Percentiles rank a stretch among this genome's conserved stretches.
Conservation (phyloP, 768 basidiomycete genomes). For the Hemileccinum impolitum region DNA sequence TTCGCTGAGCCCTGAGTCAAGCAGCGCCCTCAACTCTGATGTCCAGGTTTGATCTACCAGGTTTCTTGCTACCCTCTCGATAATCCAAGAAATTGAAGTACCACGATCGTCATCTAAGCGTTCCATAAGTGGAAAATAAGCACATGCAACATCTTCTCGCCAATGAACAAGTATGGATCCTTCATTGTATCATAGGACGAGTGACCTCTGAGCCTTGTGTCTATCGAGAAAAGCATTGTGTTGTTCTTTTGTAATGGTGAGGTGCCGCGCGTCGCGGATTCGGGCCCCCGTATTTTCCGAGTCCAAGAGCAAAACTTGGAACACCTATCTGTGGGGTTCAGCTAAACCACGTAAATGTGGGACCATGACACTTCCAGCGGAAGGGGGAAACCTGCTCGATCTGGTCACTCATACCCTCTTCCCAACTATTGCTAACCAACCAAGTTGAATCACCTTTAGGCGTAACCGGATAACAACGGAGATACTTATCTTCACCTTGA, state of each 20-base stretch:
- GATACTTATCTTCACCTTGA: constrained; percentile 31
- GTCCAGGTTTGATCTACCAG: constrained; percentile 11
- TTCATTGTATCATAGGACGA: constrained; percentile 38
- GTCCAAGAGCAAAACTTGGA: constrained; percentile 30
- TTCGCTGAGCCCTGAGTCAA: constrained; percentile 15
- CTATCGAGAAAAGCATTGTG: constrained; percentile 33
- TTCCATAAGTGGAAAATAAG: background rate
- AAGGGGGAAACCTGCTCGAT: constrained; percentile 26
- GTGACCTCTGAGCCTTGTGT: constrained; percentile 23
- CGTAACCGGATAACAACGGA: background rate
- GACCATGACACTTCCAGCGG: constrained; percentile 31
- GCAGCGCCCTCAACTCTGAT: constrained; percentile 16
- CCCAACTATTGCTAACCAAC: constrained; percentile 27
- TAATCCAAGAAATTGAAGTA: constrained; percentile 30
- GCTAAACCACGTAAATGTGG: background rate
- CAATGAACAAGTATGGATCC: constrained; percentile 36
- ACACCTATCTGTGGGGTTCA: constrained; percentile 17
- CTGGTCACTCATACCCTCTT: constrained; percentile 35
- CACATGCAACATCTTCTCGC: constrained; percentile 32
- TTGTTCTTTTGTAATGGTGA: constrained; percentile 31
- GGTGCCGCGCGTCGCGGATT: constrained; percentile 25
- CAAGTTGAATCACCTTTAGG: background rate
- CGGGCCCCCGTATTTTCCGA: constrained; percentile 28
- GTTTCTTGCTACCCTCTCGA: constrained; percentile 29
- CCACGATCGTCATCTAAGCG: background rate